Evolutionary conservation across 1,139 yeast genomes (phyloP).

Genomic region (Saccharomyces hybrid): DNA sequence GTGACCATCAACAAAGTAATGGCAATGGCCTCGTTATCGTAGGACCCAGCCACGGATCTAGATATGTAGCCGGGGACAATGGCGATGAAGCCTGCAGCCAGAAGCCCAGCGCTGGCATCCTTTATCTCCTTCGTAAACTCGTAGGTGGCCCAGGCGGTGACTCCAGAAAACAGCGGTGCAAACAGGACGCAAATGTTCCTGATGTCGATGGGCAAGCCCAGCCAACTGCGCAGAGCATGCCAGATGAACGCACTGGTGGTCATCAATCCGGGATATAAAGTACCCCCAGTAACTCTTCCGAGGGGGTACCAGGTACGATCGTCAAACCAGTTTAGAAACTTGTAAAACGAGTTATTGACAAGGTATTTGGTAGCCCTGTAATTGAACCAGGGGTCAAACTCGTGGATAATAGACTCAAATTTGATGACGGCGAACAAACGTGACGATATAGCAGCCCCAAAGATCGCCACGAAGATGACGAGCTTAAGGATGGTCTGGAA

Average conservation of each 20-base stretch:
- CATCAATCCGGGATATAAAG: slow-evolving; percentile 97
- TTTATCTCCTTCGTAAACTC: slow-evolving; percentile 85
- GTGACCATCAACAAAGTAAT: slow-evolving; percentile 93
- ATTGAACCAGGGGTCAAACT: slow-evolving; percentile 99
- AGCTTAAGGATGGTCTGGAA: slow-evolving; percentile 43
- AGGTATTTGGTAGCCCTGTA: slow-evolving; percentile 90
- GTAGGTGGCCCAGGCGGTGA: slow-evolving; percentile 91
- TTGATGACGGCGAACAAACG: slow-evolving; percentile 76
- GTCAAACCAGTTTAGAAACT: slow-evolving; percentile 96
- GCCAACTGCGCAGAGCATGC: slow-evolving; percentile 51
- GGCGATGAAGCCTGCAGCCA: slow-evolving; percentile 92
- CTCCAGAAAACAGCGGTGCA: slow-evolving; percentile 93
- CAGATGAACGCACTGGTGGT: slow-evolving; percentile 90
- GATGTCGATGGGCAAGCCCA: slow-evolving; percentile 83
- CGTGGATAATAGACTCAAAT: slow-evolving; percentile 95
- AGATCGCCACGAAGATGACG: slow-evolving; percentile 60
- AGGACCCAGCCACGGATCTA: slow-evolving; percentile 96
- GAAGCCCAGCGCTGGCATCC: slow-evolving; percentile 79
- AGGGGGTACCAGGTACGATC: slow-evolving; percentile 99
- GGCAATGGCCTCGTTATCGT: slow-evolving; percentile 98
- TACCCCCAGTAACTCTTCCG: slow-evolving; percentile 98
- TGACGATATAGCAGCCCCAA: slow-evolving; percentile 87
- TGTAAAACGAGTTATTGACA: slow-evolving; percentile 75
- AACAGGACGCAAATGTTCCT: slow-evolving; percentile 91
- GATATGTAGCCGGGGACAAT: slow-evolving; percentile 98